Evolutionary conservation across 805 yeast species (phyloP), one percentile per base, ranked within the genome.

Genomic region (Lipomyces lipofer): DNA sequence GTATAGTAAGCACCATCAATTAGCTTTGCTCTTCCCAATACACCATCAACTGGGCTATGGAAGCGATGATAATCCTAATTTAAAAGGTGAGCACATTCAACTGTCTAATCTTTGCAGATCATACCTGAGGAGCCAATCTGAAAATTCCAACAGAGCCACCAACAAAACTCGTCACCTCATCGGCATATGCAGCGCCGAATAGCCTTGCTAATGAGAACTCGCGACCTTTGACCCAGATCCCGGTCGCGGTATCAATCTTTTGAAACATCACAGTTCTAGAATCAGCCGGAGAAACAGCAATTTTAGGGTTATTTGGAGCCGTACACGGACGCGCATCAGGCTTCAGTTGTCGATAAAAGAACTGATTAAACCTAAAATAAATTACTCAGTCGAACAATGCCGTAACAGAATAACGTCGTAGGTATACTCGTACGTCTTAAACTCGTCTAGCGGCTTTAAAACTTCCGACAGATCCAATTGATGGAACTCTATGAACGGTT

Each of bases 1-100:
- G 98, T 92, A 68, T 88, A 92, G 68, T 92, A 92, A 64, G 90
- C 94, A 0, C 98, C 99, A 32, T 83, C 86, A 29, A 92, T 86
- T 61, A 75, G 78, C 44, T 75, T 75, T 13, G 92, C 84, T 53
- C 80, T 75, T 1, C 86, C 86, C 30, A 94, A 70, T 0, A 67
- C 67, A 1, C 97, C 98, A 54, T 78, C 79, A 1, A 94, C 91
- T 0, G 97, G 96, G 13, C 82, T 78, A 68, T 92, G 99, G 70
- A 92, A 91, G 43, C 99, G 74, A 67, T 92, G 99, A 66, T 92
- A 92, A 68, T 92, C 99, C 40, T 36, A n/a, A 36, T 19, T 7
- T n/a, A n/a, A n/a, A n/a, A n/a, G n/a, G n/a, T n/a, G n/a, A n/a
- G n/a, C n/a, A n/a, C n/a, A n/a, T n/a, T n/a, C n/a, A 24, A n/a